Evolutionary conservation across 1,139 yeast species (phyloP).

Genomic region (Blastobotrys aristatus): DNA sequence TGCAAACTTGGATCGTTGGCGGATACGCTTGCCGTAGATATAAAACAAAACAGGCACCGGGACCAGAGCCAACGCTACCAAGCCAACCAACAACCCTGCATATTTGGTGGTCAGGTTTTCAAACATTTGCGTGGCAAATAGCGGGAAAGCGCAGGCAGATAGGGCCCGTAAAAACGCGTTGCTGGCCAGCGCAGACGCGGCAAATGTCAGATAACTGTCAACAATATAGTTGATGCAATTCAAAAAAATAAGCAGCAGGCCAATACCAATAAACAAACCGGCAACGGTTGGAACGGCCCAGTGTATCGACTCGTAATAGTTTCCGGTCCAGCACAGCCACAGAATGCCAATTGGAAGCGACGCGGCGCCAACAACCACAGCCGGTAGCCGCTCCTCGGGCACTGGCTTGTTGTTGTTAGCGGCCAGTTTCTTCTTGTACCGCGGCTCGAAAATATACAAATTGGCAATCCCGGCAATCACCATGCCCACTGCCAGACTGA

Average conservation of each 20-base stretch:
- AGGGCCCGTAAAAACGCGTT: conserved; percentile 78
- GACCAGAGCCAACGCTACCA: conserved; percentile 53
- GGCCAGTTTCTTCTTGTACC: conserved; percentile 39
- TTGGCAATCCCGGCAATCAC: conserved; percentile 22
- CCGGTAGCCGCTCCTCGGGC: conserved; percentile 75
- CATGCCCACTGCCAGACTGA: conserved; percentile 42
- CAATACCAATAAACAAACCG: conserved; percentile 67
- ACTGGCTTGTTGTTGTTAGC: conserved; percentile 54
- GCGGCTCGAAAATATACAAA: conserved; percentile 26
- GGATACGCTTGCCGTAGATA: conserved; percentile 53
- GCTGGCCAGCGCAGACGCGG: conserved; percentile 92
- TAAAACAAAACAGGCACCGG: conserved; percentile 76
- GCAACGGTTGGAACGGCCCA: conserved; percentile 85
- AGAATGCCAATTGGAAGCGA: conserved; percentile 70
- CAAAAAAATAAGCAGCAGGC: conserved; percentile 68
- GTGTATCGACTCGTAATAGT: conserved; percentile 58
- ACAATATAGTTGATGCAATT: conserved; percentile 76
- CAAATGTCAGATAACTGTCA: conserved; percentile 70
- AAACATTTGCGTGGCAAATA: conserved; percentile 75
- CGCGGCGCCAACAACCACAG: conserved; percentile 66
- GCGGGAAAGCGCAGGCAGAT: conserved; percentile 73
- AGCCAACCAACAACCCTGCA: conserved; percentile 78
- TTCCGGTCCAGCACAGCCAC: conserved; percentile 86
- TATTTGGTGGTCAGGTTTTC: conserved; percentile 69
- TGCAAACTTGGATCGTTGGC: conserved; percentile 27